Percentiles rank a stretch among this genome's conserved stretches.
Evolutionary conservation across 139 green algal genomes (phyloP).

Genomic region (Bryopsis sp.): DNA sequence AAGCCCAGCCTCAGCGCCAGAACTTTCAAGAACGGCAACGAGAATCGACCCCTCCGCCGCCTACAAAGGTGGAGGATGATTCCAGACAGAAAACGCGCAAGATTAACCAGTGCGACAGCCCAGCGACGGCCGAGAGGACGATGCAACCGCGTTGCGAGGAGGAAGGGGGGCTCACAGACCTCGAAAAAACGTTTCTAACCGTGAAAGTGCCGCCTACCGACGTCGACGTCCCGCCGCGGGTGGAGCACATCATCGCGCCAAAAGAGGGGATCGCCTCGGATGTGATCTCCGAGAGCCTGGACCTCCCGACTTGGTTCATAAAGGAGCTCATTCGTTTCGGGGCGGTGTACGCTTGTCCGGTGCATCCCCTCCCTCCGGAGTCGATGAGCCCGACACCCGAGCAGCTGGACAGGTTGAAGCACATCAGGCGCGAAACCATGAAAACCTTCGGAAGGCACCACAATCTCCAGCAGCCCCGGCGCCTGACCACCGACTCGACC

Average conservation of each 20-base stretch:
- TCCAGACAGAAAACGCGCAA: no score
- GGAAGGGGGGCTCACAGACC: no score
- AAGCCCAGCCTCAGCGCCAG: no score
- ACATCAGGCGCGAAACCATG: not conserved
- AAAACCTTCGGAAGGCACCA: not conserved
- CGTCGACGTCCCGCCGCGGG: not conserved
- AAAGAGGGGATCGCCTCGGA: not conserved
- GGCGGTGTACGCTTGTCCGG: conserved; percentile 47
- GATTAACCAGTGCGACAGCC: no score
- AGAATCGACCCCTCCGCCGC: no score
- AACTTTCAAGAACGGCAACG: no score
- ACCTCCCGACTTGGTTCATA: conserved; percentile 22
- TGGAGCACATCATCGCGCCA: conserved; percentile 21
- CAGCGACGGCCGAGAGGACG: no score
- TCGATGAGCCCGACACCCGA: not conserved
- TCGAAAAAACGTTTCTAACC: not conserved
- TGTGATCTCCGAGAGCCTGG: conserved; percentile 2
- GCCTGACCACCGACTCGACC: conserved; percentile 15
- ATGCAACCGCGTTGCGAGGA: no score
- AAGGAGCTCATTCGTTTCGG: conserved; percentile 61
- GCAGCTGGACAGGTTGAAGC: not conserved
- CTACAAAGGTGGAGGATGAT: no score
- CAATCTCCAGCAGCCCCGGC: not conserved
- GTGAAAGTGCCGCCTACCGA: not conserved
- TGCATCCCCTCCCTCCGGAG: not conserved